Percentiles rank a stretch among this genome's conserved stretches.
Conservation (phyloP, 345 rosid species). For the Mangifera indica region DNA sequence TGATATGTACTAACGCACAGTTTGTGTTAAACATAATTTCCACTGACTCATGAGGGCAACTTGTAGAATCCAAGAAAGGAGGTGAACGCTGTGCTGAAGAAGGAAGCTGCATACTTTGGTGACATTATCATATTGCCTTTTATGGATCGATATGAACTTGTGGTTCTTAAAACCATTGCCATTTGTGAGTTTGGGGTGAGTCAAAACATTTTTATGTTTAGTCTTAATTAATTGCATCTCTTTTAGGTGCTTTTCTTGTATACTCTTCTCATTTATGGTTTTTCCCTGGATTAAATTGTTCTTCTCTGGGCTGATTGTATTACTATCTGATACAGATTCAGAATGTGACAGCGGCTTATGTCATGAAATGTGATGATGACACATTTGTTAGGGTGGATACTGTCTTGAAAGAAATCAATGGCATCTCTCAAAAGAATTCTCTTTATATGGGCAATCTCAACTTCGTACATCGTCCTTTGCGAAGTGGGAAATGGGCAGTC, state of each 20-base stretch:
- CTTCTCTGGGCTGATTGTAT: slow-evolving; percentile 1
- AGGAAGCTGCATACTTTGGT: slow-evolving; percentile 91
- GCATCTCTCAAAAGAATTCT: slow-evolving; percentile 52
- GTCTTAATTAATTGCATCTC: slow-evolving; percentile 17
- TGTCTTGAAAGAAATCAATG: slow-evolving; percentile 74
- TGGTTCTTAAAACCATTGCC: slow-evolving; percentile 93
- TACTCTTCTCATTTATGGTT: neutral
- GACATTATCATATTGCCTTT: slow-evolving; percentile 87
- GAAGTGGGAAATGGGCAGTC: slow-evolving; percentile 96
- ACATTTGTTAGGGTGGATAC: slow-evolving; percentile 81
- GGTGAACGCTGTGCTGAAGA: slow-evolving; percentile 86
- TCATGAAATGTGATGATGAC: slow-evolving; percentile 97
- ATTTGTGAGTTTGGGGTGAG: slow-evolving; percentile 98
- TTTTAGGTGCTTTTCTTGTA: neutral
- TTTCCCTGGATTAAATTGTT: neutral
- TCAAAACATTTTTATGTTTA: slow-evolving; percentile 13
- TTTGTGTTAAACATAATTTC: neutral
- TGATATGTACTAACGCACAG: neutral
- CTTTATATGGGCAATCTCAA: slow-evolving; percentile 97
- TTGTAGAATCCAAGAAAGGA: slow-evolving; percentile 84
- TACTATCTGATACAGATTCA: slow-evolving; percentile 57
- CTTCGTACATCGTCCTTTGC: slow-evolving; percentile 89
- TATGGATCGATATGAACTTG: slow-evolving; percentile 96
- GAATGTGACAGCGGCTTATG: slow-evolving; percentile 74
- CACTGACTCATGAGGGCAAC: slow-evolving; percentile 15